These are phyloP conservation scores for Alternaria postmessia DNA, from an alignment of 2,329 filamentous ascomycete species.

Conservation along the genomic window DNA sequence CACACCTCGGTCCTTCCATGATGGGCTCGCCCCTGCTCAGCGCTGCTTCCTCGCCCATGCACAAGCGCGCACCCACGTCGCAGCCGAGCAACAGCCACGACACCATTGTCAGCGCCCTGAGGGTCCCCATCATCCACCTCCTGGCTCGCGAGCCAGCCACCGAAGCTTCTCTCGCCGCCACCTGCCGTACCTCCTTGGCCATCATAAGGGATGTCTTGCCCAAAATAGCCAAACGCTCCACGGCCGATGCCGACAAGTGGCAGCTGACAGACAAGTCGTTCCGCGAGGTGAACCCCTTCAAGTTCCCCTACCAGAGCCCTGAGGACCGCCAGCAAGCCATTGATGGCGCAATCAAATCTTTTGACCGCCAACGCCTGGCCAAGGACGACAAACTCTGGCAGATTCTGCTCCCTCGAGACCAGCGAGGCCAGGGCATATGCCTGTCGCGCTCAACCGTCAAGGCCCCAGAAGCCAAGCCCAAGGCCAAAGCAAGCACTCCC, in stretches of 20 bases:
- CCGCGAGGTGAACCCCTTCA: slow-evolving; percentile 69
- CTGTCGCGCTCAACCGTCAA: slow-evolving; percentile 66
- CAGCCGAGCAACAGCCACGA: slow-evolving; percentile 47
- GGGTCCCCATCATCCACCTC: slow-evolving; percentile 59
- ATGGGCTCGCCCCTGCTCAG: slow-evolving; percentile 52
- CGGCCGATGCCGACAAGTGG: slow-evolving; percentile 54
- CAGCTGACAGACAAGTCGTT: slow-evolving; percentile 65
- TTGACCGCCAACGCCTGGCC: slow-evolving; percentile 67
- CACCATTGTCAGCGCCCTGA: slow-evolving; percentile 53
- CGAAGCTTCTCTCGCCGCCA: slow-evolving; percentile 43
- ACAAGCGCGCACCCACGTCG: slow-evolving; percentile 52
- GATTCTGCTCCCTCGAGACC: slow-evolving; percentile 65
- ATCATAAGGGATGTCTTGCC: slow-evolving; percentile 45
- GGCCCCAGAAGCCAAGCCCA: slow-evolving; percentile 47
- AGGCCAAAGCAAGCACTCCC: slow-evolving; percentile 46
- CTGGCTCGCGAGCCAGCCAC: slow-evolving; percentile 56
- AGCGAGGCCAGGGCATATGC: slow-evolving; percentile 68
- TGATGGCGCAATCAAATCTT: slow-evolving; percentile 69
- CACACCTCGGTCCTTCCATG: slow-evolving; percentile 48
- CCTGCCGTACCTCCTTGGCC: slow-evolving; percentile 39
- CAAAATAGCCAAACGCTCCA: slow-evolving; percentile 62
- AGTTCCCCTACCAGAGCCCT: slow-evolving; percentile 64
- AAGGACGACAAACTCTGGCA: slow-evolving; percentile 70
- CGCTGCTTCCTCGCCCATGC: slow-evolving; percentile 48
- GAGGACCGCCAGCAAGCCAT: slow-evolving; percentile 67